Base-by-base conservation (phyloP, 2,329 filamentous ascomycete genomes). In the Pyrenochaeta sp. region DNA sequence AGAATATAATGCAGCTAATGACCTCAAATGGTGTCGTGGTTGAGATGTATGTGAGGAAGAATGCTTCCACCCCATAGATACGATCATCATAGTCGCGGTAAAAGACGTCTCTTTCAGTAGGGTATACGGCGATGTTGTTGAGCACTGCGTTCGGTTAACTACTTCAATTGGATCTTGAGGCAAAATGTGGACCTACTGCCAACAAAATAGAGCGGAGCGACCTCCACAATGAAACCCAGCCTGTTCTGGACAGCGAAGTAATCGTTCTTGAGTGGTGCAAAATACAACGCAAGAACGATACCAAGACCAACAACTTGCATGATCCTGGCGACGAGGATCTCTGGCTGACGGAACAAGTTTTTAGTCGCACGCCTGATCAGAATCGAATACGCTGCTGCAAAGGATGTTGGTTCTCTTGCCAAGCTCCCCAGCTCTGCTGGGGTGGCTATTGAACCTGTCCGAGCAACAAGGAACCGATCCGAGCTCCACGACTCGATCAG, bases 71-170 rank as follows among this genome's bases (percentile, higher is more conserved):
- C 3, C 85, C 81, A 68, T 93, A 93, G 2, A 89, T 86, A 6
- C 85, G 83, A 71, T 93, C 90, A 55, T 88, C 88, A 63, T 90
- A 84, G 75, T 93, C 90, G 60, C 87, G 84, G 67, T 92, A 91
- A 71, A 92, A 92, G 0, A 92, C 89, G 51, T 91, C 88, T 3
- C 88, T 82, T 67, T 92, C 90, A 35, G 78, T 78, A 0, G 90
- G 90, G 66, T 92, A 92, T 7, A 90, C 82, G 2, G 89, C 88
- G 3, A 92, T 87, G 65, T 92, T 92, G 71, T 92, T 89, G 11
- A 92, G 81, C 89, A 92, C 68, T 64, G 17, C 14, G 4, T 14
- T n/a, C 20, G 2, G 7, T 27, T 62, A 41, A 64, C 35, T 29
- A 45, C n/a, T 15, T 7, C 10, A 11, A 10, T 3, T 7, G 9